phyloP scores from a whole-genome alignment of 768 basidiomycete genomes.

The Gyrodon lividus region DNA sequence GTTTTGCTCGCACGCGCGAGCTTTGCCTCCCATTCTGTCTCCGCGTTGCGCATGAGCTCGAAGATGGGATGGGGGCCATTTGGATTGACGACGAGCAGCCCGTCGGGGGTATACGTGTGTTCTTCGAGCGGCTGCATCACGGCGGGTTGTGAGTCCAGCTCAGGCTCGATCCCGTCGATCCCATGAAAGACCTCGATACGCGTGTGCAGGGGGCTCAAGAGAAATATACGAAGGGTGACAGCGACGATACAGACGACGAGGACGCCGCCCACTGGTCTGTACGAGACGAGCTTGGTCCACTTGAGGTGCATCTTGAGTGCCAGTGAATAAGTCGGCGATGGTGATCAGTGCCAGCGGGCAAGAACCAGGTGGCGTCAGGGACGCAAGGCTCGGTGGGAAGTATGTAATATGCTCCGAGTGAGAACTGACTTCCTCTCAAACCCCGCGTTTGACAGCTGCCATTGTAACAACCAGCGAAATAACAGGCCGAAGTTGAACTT shows the following conservation, averaged over 20 bases:
- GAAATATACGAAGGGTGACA: background rate
- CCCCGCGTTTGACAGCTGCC: too few species aligned
- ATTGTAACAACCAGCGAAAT: too few species aligned
- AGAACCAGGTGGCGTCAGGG: too few species aligned
- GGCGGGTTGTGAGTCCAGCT: background rate
- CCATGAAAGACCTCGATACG: background rate
- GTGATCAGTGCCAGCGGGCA: too few species aligned
- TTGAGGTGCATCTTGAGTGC: background rate
- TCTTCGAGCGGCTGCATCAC: slow-evolving; percentile 6
- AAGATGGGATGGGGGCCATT: slow-evolving; percentile 44
- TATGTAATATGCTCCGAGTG: too few species aligned
- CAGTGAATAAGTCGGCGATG: too few species aligned
- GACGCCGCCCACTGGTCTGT: background rate
- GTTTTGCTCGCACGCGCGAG: slow-evolving; percentile 35
- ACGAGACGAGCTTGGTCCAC: background rate
- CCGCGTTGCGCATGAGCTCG: slow-evolving; percentile 38
- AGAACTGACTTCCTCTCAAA: too few species aligned
- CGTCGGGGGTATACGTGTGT: slow-evolving; percentile 28
- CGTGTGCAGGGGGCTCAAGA: background rate
- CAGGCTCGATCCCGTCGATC: too few species aligned
- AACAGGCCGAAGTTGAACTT: too few species aligned
- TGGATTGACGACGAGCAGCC: slow-evolving; percentile 35
- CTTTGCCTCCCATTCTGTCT: slow-evolving; percentile 38
- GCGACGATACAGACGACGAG: background rate
- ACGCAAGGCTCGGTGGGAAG: too few species aligned